phyloP scores from a whole-genome alignment of 2,329 filamentous ascomycete genomes.

The Elsinoe batatas region DNA sequence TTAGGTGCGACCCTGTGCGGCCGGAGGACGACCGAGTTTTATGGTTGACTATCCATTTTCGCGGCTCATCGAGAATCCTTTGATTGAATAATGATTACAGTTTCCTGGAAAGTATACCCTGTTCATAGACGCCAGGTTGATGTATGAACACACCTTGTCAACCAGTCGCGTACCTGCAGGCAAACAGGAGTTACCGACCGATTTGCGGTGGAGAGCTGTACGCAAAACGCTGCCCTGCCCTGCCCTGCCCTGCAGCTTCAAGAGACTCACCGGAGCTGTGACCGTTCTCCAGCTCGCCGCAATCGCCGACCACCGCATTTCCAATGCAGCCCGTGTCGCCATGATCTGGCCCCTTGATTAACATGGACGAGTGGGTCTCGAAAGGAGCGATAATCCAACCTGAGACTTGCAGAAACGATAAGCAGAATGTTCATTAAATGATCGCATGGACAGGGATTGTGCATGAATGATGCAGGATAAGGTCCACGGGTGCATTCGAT shows the following conservation, averaged over 20 bases:
- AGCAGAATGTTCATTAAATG: constrained; percentile 1
- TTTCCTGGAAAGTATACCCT: neutral
- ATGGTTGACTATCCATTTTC: neutral
- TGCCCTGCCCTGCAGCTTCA: neutral
- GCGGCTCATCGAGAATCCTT: neutral
- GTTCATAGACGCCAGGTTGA: neutral
- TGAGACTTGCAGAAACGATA: constrained; percentile 4
- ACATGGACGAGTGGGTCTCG: neutral
- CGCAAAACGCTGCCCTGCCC: neutral
- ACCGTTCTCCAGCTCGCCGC: constrained; percentile 1
- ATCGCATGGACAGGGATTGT: neutral
- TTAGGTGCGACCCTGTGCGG: neutral
- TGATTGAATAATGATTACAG: neutral
- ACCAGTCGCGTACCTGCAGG: neutral
- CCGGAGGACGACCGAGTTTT: constrained; percentile 2
- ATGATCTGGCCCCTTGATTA: neutral
- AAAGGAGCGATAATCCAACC: constrained; percentile 7
- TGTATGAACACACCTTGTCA: neutral
- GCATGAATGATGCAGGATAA: constrained; percentile 1
- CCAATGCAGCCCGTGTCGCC: neutral
- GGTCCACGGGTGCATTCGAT: neutral
- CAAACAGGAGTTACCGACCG: neutral
- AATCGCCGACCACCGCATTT: neutral
- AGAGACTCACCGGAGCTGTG: neutral
- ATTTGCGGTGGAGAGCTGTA: neutral